phyloP scores from a whole-genome alignment of 2,329 filamentous ascomycete species.

The Penicillium sp. region DNA sequence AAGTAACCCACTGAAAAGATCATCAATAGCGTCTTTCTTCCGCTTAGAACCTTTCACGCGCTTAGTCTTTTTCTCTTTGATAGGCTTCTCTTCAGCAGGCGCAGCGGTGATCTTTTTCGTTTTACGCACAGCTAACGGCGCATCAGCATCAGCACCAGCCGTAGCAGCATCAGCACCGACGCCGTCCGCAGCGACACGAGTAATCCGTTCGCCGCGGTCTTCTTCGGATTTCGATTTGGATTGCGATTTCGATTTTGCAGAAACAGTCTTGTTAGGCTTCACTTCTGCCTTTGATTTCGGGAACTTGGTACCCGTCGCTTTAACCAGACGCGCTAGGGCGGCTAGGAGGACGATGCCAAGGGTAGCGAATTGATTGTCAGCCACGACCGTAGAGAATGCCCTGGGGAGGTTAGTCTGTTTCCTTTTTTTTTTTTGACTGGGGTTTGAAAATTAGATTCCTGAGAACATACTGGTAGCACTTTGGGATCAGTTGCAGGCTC shows the following conservation, averaged over 20 bases:
- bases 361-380: constrained; percentile 73
- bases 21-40: constrained; percentile 70
- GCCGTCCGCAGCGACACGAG: constrained; percentile 16
- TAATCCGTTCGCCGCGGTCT: constrained; percentile 27
- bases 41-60: constrained; percentile 22
- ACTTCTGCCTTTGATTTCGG: constrained; percentile 4
- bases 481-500: constrained; percentile 40
- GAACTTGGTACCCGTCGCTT: constrained; percentile 43
- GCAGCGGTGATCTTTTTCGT: too few relatives aligned
- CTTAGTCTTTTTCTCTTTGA: constrained; percentile 9
- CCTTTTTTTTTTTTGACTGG: too few relatives aligned
- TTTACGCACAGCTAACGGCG: too few relatives aligned
- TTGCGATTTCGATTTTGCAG: too few relatives aligned
- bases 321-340: constrained; percentile 63
- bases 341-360: constrained; percentile 72
- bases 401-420: constrained; percentile 26
- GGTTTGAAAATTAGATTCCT: too few relatives aligned
- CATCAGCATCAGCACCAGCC: too few relatives aligned
- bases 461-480: constrained; percentile 45
- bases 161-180: too few relatives aligned
- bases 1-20: constrained; percentile 68
- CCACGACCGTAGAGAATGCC: constrained; percentile 69
- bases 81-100: too few relatives aligned
- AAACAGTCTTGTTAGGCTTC: background rate
- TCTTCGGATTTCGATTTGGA: too few relatives aligned